These are phyloP conservation scores for Penicillium parvum DNA, from an alignment of 495 filamentous ascomycete genomes.

Conservation along the genomic window DNA sequence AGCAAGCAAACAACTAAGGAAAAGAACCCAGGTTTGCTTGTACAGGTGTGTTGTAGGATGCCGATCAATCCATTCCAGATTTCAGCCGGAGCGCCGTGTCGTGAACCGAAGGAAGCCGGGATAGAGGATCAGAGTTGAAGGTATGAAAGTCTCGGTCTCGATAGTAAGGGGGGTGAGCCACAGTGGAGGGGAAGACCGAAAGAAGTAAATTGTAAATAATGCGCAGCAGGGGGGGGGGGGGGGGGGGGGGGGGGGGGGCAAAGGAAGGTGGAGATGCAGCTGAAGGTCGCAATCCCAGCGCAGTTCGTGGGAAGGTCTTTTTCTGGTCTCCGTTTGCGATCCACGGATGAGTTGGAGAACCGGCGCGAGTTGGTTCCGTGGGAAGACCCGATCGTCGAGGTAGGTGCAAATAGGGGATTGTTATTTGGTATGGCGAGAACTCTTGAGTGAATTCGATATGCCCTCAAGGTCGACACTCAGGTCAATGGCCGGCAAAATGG, in stretches of 20 bases:
- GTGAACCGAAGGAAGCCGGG: slow-evolving; percentile 1
- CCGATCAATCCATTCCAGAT: slow-evolving; percentile 38
- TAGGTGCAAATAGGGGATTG: too few relatives aligned
- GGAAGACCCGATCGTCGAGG: background rate
- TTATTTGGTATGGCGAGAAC: too few relatives aligned
- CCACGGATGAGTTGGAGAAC: slow-evolving; percentile 18
- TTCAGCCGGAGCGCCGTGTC: slow-evolving; percentile 9
- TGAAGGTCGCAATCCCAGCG: too few relatives aligned
- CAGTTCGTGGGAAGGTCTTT: slow-evolving; percentile 5
- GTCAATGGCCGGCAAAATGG: background rate
- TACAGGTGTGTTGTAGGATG: slow-evolving; percentile 1
- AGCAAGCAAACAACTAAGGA: slow-evolving; percentile 7
- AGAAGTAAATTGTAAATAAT: slow-evolving; percentile 42
- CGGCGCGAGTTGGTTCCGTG: slow-evolving; percentile 18
- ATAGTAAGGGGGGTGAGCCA: slow-evolving; percentile 12
- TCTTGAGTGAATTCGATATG: too few relatives aligned
- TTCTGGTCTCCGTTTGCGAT: slow-evolving; percentile 7
- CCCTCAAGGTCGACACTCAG: background rate
- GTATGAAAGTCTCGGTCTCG: too few relatives aligned
- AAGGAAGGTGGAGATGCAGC: too few relatives aligned
- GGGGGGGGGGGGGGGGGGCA: too few relatives aligned
- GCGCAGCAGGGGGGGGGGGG: slow-evolving; percentile 20
- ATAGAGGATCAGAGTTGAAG: slow-evolving; percentile 6
- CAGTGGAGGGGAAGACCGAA: slow-evolving; percentile 23
- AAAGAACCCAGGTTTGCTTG: slow-evolving; percentile 13